These are phyloP conservation scores for Aristolochia californica DNA, from an alignment of 164 flowering plant species.

Conservation along the genomic window DNA sequence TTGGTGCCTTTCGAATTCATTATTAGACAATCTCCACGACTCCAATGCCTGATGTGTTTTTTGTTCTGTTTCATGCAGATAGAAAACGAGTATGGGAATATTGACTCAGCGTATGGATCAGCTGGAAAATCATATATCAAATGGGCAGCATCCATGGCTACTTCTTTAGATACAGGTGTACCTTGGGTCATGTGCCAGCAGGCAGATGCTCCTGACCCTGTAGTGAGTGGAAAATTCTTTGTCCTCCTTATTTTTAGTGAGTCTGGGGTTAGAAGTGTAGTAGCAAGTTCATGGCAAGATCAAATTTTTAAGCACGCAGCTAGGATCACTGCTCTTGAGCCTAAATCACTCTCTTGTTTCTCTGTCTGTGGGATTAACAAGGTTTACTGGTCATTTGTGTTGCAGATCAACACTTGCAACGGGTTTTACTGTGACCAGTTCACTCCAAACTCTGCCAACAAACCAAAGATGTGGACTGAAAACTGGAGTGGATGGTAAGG, in stretches of 20 bases:
- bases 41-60: neutral
- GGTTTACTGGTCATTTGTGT: neutral
- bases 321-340: neutral
- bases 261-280: neutral
- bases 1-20: neutral
- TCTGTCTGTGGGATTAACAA: conserved; percentile 2
- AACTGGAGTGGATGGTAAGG: conserved; percentile 95
- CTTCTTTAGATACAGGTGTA: conserved; percentile 79
- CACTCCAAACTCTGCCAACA: conserved; percentile 62
- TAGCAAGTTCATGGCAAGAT: neutral
- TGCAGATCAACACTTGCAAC: conserved; percentile 96
- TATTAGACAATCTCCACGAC: too few relatives aligned
- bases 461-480: conserved; percentile 98
- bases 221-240: conserved; percentile 38
- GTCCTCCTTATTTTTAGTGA: neutral
- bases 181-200: conserved; percentile 99
- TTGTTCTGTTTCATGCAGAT: conserved; percentile 34
- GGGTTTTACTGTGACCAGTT: conserved; percentile 95
- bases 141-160: conserved; percentile 92
- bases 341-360: neutral
- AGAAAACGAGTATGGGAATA: conserved; percentile 92
- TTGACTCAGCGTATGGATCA: conserved; percentile 51
- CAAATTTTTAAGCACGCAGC: neutral
- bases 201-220: conserved; percentile 82
- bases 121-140: conserved; percentile 64